These are phyloP conservation scores for Mallotus repandus DNA, from an alignment of 441 rosid genomes.

Conservation along the genomic window DNA sequence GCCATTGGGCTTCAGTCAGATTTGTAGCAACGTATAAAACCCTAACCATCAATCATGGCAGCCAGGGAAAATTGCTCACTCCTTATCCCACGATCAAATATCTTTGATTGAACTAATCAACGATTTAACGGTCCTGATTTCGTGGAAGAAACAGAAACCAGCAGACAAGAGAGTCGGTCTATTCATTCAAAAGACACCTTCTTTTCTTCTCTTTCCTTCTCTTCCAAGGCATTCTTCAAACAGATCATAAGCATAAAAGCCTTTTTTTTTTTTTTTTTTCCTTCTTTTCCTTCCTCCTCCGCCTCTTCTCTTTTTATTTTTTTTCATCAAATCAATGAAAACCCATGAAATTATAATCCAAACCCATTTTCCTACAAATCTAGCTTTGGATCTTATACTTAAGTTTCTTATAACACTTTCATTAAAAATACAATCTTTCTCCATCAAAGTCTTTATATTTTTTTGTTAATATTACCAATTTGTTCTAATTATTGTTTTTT, in stretches of 20 bases:
- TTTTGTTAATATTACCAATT: constrained; percentile 19
- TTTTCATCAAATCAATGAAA: too few relatives aligned
- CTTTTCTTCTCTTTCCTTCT: background rate
- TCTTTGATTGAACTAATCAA: constrained; percentile 13
- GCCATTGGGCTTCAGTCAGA: background rate
- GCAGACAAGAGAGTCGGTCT: constrained; percentile 13
- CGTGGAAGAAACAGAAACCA: background rate
- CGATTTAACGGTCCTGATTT: constrained; percentile 22
- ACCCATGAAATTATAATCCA: background rate
- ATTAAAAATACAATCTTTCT: constrained; percentile 11
- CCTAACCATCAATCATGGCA: constrained; percentile 15
- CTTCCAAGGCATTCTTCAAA: constrained; percentile 23
- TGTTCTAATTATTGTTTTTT: constrained; percentile 2
- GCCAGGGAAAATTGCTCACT: background rate
- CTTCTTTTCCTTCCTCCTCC: background rate
- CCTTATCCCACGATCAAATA: background rate
- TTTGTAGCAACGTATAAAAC: background rate
- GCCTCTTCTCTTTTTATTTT: background rate
- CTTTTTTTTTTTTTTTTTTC: background rate
- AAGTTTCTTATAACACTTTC: background rate
- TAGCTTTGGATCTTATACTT: background rate
- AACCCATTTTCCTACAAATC: constrained; percentile 15
- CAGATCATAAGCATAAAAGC: background rate
- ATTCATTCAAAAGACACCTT: background rate
- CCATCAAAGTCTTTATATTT: background rate